Base-by-base conservation (phyloP, 2,329 filamentous ascomycete genomes). In the Cercospora canescens region DNA sequence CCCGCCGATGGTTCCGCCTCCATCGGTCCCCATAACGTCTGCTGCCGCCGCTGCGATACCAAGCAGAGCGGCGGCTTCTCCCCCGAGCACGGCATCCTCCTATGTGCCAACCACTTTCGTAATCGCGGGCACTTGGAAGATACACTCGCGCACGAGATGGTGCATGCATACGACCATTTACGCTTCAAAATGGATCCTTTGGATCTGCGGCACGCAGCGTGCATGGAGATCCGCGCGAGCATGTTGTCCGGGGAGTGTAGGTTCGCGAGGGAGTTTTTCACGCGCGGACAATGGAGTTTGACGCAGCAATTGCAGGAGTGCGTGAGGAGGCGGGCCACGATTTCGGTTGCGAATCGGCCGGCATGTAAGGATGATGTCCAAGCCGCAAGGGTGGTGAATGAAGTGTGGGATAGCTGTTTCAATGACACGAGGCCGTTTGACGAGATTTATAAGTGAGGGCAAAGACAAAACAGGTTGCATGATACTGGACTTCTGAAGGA, bases 381-480 rank as follows among this genome's bases (percentile, higher is more conserved):
- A 72, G 95, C 95, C 4, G 87, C 88, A 60, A 92, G 91, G 81
- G 89, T 96, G 28, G 93, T 99, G 65, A 95, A 98, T 79, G 90
- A 96, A 79, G 95, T 99, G n/a, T 99, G 94, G 93, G 94, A 97
- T 72, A 97, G 93, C 74, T 99, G 95, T 79, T 99, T 96, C 78
- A 83, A 87, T 60, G 95, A 99, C 80, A 98, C 94, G 4, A 85
- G 95, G 75, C 95, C 95, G 2, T 99, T 99, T 80, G 93, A 98
- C 78, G 94, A 98, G 78, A 93, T 99, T 61, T 99, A 97, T 79
- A 89, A 92, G 78, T 94, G 70, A 76, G 28, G 41, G 9, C 54
- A 9, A 54, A 14, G 26, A 30, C 5, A n/a, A 6, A 34, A 35
- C 28, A 56, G 9, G n/a, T 28, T 32, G 16, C 1, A 34, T 34